These are phyloP conservation scores for Sporisorium graminicola DNA, from an alignment of 1,284 basidiomycete genomes.

Conservation along the genomic window DNA sequence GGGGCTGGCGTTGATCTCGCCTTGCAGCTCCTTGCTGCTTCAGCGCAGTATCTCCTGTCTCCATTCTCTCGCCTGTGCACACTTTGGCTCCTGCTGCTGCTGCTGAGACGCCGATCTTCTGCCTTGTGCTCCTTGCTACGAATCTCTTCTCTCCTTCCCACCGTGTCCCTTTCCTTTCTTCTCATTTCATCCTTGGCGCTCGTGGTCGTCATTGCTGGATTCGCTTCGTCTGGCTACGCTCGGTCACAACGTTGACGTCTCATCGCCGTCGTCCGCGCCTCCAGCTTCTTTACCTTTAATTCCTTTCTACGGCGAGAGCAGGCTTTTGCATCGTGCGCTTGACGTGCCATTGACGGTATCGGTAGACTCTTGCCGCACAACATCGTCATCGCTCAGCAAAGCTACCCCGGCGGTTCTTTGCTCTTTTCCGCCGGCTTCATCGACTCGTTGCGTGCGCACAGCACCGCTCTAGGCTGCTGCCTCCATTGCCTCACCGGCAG, in stretches of 20 bases:
- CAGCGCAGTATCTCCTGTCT: not conserved
- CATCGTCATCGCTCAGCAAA: slow-evolving; percentile 11
- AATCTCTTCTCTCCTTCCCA: not conserved
- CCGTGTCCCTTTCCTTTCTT: slow-evolving; percentile 10
- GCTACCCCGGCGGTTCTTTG: slow-evolving; percentile 28
- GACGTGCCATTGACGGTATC: not conserved
- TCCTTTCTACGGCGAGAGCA: slow-evolving; percentile 25
- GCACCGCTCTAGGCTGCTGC: not conserved
- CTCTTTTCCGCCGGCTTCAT: not conserved
- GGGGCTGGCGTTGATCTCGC: not conserved
- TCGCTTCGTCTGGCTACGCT: slow-evolving; percentile 10
- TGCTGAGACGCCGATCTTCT: not conserved
- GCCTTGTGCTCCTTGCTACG: not conserved
- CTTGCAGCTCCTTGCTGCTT: not conserved
- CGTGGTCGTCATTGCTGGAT: slow-evolving; percentile 16
- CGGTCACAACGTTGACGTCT: too few species aligned
- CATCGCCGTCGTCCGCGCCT: not conserved
- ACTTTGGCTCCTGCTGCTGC: not conserved
- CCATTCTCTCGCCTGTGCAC: slow-evolving; percentile 6
- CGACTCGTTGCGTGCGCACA: not conserved
- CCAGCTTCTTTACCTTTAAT: not conserved
- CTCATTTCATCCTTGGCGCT: slow-evolving; percentile 18
- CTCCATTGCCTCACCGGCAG: slow-evolving; percentile 9
- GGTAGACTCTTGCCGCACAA: not conserved
- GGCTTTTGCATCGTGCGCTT: slow-evolving; percentile 27